A percentile compares a stretch with the other conserved stretches of the same genome.
phyloP scores from a whole-genome alignment of 2,329 filamentous ascomycete species.

The Fusarium goolgardi region DNA sequence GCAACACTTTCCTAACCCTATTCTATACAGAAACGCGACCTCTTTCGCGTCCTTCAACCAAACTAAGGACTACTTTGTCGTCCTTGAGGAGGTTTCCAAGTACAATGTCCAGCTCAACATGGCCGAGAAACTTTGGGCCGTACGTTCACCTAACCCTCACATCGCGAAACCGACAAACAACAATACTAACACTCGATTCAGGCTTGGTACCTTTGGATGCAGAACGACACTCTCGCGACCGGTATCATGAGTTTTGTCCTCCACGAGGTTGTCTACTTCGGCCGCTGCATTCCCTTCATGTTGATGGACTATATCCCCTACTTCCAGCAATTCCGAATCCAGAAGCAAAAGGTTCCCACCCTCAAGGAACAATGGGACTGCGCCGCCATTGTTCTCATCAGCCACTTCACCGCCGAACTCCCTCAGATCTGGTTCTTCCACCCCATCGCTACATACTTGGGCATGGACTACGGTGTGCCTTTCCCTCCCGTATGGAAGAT shows the following conservation, averaged over 20 bases:
- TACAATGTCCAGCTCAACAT: constrained; percentile 89
- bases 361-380: constrained; percentile 94
- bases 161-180: constrained; percentile 12
- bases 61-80: constrained; percentile 64
- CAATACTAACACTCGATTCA: constrained; percentile 48
- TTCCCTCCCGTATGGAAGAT: constrained; percentile 90
- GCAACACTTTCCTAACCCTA: constrained; percentile 34
- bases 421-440: constrained; percentile 99
- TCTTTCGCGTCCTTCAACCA: constrained; percentile 62
- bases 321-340: constrained; percentile 95
- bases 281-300: constrained; percentile 89
- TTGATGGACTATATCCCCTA: constrained; percentile 88
- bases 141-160: constrained; percentile 56
- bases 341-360: constrained; percentile 90
- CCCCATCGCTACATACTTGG: constrained; percentile 92
- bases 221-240: constrained; percentile 95
- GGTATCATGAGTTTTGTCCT: constrained; percentile 97
- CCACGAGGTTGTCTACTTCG: constrained; percentile 96
- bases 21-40: constrained; percentile 62
- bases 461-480: constrained; percentile 86
- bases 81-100: constrained; percentile 73
- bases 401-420: constrained; percentile 97
- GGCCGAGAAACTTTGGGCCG: constrained; percentile 88
- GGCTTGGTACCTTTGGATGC: constrained; percentile 97
- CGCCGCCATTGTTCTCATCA: constrained; percentile 90